Conservation (phyloP, 164 flowering plant genomes). For the Platanus orientalis region DNA sequence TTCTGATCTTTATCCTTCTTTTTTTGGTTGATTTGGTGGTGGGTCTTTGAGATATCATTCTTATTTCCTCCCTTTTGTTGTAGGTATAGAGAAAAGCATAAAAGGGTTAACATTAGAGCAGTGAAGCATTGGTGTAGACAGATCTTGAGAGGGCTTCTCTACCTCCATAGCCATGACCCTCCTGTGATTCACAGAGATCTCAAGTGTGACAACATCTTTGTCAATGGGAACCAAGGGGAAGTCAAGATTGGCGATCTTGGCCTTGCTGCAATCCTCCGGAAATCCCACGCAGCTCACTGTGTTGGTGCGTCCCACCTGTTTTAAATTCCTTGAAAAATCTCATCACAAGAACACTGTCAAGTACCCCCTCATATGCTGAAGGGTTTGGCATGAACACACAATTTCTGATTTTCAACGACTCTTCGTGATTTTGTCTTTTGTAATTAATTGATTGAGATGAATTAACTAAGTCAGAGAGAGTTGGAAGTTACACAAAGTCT, state of each 20-base stretch:
- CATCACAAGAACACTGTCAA: background rate
- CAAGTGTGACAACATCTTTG: slow-evolving; percentile 93
- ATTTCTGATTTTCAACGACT: background rate
- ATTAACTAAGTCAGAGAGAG: background rate
- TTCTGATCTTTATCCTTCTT: slow-evolving; percentile 11
- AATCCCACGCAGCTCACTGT: slow-evolving; percentile 85
- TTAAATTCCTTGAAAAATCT: background rate
- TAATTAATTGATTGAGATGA: background rate
- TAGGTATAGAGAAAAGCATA: slow-evolving; percentile 91
- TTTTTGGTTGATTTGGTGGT: slow-evolving; percentile 2
- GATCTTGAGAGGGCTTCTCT: slow-evolving; percentile 82
- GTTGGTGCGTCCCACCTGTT: slow-evolving; percentile 58
- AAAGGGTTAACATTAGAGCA: slow-evolving; percentile 79
- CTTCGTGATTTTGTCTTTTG: no score
- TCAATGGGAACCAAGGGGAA: slow-evolving; percentile 95
- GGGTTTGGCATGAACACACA: background rate
- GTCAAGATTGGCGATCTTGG: slow-evolving; percentile 98
- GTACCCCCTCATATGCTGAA: no score
- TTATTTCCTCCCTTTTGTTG: slow-evolving; percentile 1
- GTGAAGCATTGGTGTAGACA: slow-evolving; percentile 99
- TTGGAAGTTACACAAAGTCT: background rate
- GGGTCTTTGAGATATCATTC: background rate
- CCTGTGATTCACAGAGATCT: slow-evolving; percentile 97
- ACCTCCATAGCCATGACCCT: slow-evolving; percentile 86
- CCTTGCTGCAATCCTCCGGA: slow-evolving; percentile 83